Base-by-base conservation (phyloP, 2,329 filamentous ascomycete species). In the Arthrobotrys pseudoclavata region DNA sequence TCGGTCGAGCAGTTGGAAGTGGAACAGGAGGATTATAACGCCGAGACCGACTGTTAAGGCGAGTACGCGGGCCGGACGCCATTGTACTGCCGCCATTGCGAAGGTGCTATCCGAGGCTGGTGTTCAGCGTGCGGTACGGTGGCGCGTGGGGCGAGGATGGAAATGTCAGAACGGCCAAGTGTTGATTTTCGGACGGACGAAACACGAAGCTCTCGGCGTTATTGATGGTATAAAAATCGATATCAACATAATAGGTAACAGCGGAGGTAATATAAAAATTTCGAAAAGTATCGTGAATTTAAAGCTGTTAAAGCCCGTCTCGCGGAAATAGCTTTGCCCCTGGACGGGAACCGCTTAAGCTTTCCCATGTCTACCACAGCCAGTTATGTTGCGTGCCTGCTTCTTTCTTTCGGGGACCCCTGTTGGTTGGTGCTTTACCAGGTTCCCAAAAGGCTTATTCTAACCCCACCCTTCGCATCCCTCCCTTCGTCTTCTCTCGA, bases 51-150 rank as follows among this genome's bases (percentile, higher is more conserved):
- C 6, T 22, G 37, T 18, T 20, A 69, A 29, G 13, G 40, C 31
- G 53, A 78, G 22, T 31, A 76, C 45, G 7, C 74, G 48, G 24
- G 67, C 52, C 15, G 63, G 67, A 13, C 68, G 64, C 62, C 61
- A 72, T 63, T 67, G 74, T 12, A 78, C 45, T 26, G 68, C 74
- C 61, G 63, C 60, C 60, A 62, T 60, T 24, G 29, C 22, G 24
- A 55, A 31, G 18, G 22, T 53, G 13, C 10, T 40, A 40, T 15
- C 12, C 15, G 37, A 40, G 22, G 47, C 22, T 10, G 20, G 22
- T 7, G 15, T 34, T 34, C 31, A 34, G 31, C 7, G 31, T 34
- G 31, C 7, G 7, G 31, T 34, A 34, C 31, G 31, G 22, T 52
- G 22, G 47, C 47, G 22, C 47, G 47, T 52, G 47, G 20, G 47